phyloP scores from a whole-genome alignment of 1,284 basidiomycete species.

The Rhodotorula mucilaginosa region DNA sequence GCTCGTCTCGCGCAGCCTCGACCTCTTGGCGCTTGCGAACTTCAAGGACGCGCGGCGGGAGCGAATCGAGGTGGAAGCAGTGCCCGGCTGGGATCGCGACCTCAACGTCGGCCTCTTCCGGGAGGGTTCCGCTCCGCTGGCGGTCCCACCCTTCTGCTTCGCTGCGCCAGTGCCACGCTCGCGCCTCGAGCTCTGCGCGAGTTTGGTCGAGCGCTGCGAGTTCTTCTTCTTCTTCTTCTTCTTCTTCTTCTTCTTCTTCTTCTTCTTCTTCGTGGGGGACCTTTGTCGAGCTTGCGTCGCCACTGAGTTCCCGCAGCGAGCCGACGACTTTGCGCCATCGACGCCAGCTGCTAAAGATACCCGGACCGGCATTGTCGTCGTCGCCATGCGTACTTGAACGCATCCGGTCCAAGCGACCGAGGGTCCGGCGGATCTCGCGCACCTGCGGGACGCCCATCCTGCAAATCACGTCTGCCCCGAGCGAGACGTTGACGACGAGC shows the following conservation, averaged over 20 bases:
- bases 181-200: slow-evolving; percentile 14
- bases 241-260: neutral
- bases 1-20: neutral
- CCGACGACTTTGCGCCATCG: slow-evolving; percentile 15
- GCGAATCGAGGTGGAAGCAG: slow-evolving; percentile 27
- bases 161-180: slow-evolving; percentile 15
- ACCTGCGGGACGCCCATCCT: slow-evolving; percentile 37
- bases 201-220: neutral
- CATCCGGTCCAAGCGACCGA: slow-evolving; percentile 30
- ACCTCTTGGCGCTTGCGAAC: neutral
- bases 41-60: slow-evolving; percentile 13
- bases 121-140: neutral
- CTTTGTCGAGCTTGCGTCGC: neutral
- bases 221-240: neutral
- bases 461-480: slow-evolving; percentile 26
- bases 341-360: slow-evolving; percentile 22
- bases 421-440: slow-evolving; percentile 22
- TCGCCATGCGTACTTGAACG: neutral
- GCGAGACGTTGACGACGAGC: slow-evolving; percentile 35
- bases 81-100: slow-evolving; percentile 28
- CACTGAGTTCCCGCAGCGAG: no score
- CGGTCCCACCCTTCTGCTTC: slow-evolving; percentile 13
- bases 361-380: neutral
- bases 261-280: neutral
- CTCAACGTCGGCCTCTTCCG: neutral